Conservation (phyloP, 768 basidiomycete species). For the Plicaturopsis crispa region DNA sequence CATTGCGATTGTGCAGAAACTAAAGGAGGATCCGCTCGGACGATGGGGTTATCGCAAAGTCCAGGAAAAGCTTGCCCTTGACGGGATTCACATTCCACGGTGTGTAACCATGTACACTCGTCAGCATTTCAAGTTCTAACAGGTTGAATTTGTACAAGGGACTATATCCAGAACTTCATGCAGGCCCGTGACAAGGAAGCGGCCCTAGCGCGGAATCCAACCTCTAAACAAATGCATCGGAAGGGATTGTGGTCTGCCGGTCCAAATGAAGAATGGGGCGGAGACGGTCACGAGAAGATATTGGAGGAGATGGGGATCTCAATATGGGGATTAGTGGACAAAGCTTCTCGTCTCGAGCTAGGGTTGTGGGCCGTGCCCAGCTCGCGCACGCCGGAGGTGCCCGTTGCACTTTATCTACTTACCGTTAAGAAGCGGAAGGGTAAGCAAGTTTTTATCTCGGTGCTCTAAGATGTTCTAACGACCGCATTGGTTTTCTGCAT, state of each 20-base stretch:
- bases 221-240: conserved; percentile 13
- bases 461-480: too few species aligned
- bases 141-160: too few species aligned
- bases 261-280: conserved; percentile 22
- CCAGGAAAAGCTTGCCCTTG: conserved; percentile 3
- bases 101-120: neutral
- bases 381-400: conserved; percentile 12
- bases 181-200: too few species aligned
- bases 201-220: too few species aligned
- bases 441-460: conserved; percentile 6
- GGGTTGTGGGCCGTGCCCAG: too few species aligned
- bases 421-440: conserved; percentile 11
- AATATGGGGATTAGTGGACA: conserved; percentile 18
- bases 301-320: conserved; percentile 16
- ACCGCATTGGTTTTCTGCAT: too few species aligned
- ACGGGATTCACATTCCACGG: conserved; percentile 3
- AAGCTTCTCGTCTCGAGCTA: conserved; percentile 17
- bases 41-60: conserved; percentile 4
- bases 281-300: conserved; percentile 23
- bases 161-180: too few species aligned
- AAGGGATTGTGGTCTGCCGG: conserved; percentile 15
- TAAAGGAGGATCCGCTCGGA: conserved; percentile 2
- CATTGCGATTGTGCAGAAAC: conserved; percentile 1
- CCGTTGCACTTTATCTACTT: conserved; percentile 12
- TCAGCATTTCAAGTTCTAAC: neutral